Conservation (phyloP, 495 filamentous ascomycete genomes). For the Penicillium tannophilum region DNA sequence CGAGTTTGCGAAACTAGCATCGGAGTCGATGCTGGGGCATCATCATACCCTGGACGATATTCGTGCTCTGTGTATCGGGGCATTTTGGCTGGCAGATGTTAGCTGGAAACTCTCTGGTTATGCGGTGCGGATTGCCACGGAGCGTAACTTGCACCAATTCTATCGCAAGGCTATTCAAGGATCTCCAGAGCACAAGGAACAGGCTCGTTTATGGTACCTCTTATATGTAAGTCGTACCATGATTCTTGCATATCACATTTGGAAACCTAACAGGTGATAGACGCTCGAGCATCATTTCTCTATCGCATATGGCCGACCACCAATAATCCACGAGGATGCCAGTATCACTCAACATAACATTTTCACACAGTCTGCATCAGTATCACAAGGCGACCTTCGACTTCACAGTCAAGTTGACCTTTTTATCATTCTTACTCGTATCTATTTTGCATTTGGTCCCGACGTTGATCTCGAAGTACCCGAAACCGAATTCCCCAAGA, state of each 20-base stretch:
- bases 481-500: constrained; percentile 46
- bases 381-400: constrained; percentile 54
- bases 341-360: constrained; percentile 53
- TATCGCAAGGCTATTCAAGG: constrained; percentile 52
- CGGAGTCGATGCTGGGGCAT: constrained; percentile 54
- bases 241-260: background rate
- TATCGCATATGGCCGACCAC: constrained; percentile 56
- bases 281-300: constrained; percentile 59
- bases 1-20: constrained; percentile 54
- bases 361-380: constrained; percentile 46
- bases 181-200: constrained; percentile 48
- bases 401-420: constrained; percentile 60
- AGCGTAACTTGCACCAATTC: constrained; percentile 52
- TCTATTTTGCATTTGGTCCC: constrained; percentile 60
- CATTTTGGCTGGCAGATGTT: constrained; percentile 58
- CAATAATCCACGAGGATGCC: constrained; percentile 57
- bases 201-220: constrained; percentile 54
- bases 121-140: constrained; percentile 58
- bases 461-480: constrained; percentile 57
- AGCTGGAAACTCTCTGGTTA: constrained; percentile 60
- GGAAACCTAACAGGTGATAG: constrained; percentile 30
- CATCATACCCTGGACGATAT: constrained; percentile 55
- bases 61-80: constrained; percentile 53
- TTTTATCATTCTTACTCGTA: constrained; percentile 58
- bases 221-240: constrained; percentile 46